These are phyloP conservation scores for Udeniomyces megalosporus DNA, from an alignment of 768 basidiomycete genomes.

Conservation along the genomic window DNA sequence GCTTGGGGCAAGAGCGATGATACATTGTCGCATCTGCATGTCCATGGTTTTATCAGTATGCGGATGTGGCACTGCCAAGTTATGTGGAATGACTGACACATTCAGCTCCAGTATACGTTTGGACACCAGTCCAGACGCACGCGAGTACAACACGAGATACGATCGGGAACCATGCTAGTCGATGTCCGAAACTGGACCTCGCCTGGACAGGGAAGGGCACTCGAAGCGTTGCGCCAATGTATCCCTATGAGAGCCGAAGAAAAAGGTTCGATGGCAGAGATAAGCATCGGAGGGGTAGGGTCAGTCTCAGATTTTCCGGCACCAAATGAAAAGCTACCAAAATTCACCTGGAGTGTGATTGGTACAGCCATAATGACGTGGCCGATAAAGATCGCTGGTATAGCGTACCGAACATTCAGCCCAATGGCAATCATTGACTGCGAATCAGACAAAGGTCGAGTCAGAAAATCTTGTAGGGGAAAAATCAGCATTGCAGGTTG, in stretches of 20 bases:
- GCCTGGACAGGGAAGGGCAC: constrained; percentile 14
- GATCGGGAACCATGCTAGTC: constrained; percentile 9
- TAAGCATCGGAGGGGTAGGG: neutral
- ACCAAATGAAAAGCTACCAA: neutral
- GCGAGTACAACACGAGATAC: constrained; percentile 13
- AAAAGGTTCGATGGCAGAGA: neutral
- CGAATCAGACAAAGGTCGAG: too few relatives aligned
- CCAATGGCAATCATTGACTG: too few relatives aligned
- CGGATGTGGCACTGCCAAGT: too few relatives aligned
- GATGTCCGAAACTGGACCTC: constrained; percentile 9
- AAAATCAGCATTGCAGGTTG: too few relatives aligned
- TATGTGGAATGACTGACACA: too few relatives aligned
- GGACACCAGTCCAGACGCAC: constrained; percentile 11
- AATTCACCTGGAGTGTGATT: constrained; percentile 1
- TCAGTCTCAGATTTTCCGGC: neutral
- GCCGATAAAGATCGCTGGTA: constrained; percentile 2
- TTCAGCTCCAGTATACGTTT: constrained; percentile 8
- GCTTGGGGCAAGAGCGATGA: constrained; percentile 11
- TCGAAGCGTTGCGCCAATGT: neutral
- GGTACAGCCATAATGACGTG: constrained; percentile 11
- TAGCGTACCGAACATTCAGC: neutral
- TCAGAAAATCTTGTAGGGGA: too few relatives aligned
- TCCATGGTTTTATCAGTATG: too few relatives aligned
- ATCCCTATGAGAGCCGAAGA: too few relatives aligned
- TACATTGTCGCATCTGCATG: neutral